Percentiles rank a stretch among this genome's conserved stretches.
These are phyloP conservation scores for Yarrowia hollandica DNA, from an alignment of 805 yeast genomes.

Conservation along the genomic window DNA sequence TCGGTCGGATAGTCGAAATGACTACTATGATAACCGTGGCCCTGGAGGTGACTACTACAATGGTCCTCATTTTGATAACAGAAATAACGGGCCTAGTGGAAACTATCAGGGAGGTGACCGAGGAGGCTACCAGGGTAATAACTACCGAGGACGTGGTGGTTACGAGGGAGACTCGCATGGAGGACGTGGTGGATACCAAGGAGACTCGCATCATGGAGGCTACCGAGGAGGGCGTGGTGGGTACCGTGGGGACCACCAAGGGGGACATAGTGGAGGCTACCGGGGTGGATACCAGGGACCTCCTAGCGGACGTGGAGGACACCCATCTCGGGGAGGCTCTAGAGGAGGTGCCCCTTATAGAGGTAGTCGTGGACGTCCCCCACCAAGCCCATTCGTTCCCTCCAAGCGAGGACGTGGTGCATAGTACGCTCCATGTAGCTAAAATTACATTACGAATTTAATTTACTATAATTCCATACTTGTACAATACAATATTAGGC, in stretches of 20 bases:
- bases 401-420: neutral
- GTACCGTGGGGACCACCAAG: neutral
- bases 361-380: constrained; percentile 3
- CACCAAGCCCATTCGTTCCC: constrained; percentile 14
- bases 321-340: neutral
- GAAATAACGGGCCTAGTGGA: neutral
- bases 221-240: neutral
- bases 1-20: neutral
- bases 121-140: neutral
- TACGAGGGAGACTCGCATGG: neutral
- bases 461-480: too few relatives aligned
- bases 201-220: neutral
- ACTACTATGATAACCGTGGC: neutral
- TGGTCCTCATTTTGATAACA: neutral
- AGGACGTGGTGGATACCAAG: neutral
- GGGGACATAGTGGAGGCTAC: neutral
- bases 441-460: neutral
- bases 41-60: constrained; percentile 1
- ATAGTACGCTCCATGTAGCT: neutral
- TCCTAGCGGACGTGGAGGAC: neutral
- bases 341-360: constrained; percentile 3
- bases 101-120: neutral
- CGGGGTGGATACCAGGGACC: neutral
- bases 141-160: neutral
- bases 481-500: too few relatives aligned